phyloP scores from a whole-genome alignment of 352 stramenopile species.

The Pythium monospermum region DNA sequence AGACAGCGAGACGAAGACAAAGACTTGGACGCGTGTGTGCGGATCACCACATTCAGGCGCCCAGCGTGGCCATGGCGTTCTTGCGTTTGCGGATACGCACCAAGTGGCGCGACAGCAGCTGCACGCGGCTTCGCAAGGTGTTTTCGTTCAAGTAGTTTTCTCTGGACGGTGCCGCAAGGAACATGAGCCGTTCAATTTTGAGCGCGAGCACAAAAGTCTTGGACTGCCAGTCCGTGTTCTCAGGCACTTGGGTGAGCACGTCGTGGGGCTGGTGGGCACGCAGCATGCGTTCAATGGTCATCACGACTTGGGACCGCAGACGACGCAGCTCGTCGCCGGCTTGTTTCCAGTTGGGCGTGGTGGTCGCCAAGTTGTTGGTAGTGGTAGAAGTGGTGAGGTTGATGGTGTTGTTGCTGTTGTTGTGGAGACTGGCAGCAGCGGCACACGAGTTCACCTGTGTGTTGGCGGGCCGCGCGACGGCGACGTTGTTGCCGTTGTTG shows the following conservation, averaged over 20 bases:
- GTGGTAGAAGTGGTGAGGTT: no score
- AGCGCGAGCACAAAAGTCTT: conserved; percentile 54
- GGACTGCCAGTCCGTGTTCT: conserved; percentile 56
- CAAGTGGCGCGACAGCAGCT: conserved; percentile 48
- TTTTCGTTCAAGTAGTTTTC: conserved; percentile 54
- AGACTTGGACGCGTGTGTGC: no score
- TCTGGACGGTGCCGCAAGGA: conserved; percentile 41
- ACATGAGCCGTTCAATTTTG: conserved; percentile 66
- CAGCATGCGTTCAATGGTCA: conserved; percentile 56
- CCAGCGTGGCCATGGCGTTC: conserved; percentile 37
- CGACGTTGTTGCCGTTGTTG: conserved; percentile 4
- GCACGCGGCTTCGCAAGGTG: conserved; percentile 44
- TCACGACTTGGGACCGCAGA: conserved; percentile 35
- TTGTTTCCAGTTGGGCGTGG: conserved; percentile 30
- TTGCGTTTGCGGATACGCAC: conserved; percentile 56
- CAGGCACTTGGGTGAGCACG: conserved; percentile 50
- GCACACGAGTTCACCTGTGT: conserved; percentile 1
- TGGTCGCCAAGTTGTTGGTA: no score
- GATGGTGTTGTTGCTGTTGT: conserved; percentile 11
- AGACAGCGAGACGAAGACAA: no score
- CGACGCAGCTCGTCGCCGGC: conserved; percentile 38
- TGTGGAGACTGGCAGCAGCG: conserved; percentile 11
- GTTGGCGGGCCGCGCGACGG: conserved; percentile 6
- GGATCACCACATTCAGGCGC: conserved; percentile 4
- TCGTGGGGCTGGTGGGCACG: conserved; percentile 48